phyloP scores from a whole-genome alignment of 2,329 filamentous ascomycete species.

The Clonostachys rosea region DNA sequence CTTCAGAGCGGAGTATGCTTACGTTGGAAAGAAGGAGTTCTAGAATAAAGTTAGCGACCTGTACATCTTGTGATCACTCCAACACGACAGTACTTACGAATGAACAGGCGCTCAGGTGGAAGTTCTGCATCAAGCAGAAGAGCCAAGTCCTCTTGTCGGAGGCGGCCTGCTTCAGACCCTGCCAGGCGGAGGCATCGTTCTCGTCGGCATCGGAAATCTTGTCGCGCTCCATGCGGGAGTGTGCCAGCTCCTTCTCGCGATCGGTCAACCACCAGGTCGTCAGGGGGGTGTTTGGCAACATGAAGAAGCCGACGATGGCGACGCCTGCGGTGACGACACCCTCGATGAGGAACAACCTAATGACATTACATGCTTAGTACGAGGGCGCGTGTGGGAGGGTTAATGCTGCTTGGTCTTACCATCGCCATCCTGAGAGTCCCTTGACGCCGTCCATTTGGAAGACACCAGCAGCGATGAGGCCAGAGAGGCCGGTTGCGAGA shows the following conservation, averaged over 20 bases:
- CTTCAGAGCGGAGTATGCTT: constrained; percentile 3
- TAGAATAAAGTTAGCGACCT: too few relatives aligned
- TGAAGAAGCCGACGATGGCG: constrained; percentile 18
- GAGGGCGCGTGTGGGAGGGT: neutral
- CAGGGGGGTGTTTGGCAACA: constrained; percentile 31
- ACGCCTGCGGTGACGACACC: constrained; percentile 36
- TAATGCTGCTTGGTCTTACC: constrained; percentile 21
- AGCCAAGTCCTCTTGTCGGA: constrained; percentile 46
- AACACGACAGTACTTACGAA: constrained; percentile 9
- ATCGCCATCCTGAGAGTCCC: constrained; percentile 58
- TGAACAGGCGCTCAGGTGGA: constrained; percentile 43
- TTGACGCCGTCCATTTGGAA: constrained; percentile 33
- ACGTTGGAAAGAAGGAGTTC: constrained; percentile 36
- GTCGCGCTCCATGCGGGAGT: constrained; percentile 42
- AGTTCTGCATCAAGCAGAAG: constrained; percentile 50
- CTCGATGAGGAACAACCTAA: constrained; percentile 42
- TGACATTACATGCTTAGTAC: constrained; percentile 2
- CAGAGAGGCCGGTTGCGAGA: constrained; percentile 64
- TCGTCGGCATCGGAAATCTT: constrained; percentile 39
- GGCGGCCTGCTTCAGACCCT: constrained; percentile 42
- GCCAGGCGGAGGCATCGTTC: constrained; percentile 29
- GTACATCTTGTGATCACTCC: too few relatives aligned
- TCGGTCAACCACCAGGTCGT: constrained; percentile 37
- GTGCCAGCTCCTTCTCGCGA: constrained; percentile 41
- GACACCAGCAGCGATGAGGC: constrained; percentile 57